Evolutionary conservation across 2,329 filamentous ascomycete genomes (phyloP), one percentile per base, ranked within the genome.

Genomic region (Ophiostoma australiae): DNA sequence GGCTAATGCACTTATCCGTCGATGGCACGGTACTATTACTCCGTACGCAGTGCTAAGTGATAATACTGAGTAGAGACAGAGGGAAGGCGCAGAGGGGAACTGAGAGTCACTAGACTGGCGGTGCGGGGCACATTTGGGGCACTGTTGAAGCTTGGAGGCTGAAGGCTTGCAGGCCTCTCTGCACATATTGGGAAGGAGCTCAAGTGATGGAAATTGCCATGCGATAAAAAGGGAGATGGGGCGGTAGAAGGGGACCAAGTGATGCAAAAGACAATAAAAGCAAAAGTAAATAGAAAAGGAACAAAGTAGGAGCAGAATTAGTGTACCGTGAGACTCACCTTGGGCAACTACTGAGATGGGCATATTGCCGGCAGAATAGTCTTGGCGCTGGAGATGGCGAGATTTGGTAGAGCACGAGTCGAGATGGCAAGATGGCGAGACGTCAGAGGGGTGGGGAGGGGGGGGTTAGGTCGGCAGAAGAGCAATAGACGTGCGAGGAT

Each of bases 321-420:
- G 27, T n/a, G 61, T 5, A 35, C 39, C 31, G 31, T 35, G 37
- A 67, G 35, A 67, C 80, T 77, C 73, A 81, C 80, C 79, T 76
- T 81, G 80, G 73, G 79, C 79, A 68, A 76, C 76, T 72, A 81
- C 68, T 65, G 79, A 77, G 55, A 79, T 70, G 72, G 80, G 78
- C 80, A 81, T 81, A 52, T 73, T 76, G 72, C 70, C 69, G 72
- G 72, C 70, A 72, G 65, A 71, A 71, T 68, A 44, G 31, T 65
- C 61, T 68, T 55, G 68, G 48, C 65, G 44, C 17, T 69, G 27
- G 6, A 27, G 52, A 27, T 58, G n/a, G 15, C 27, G 23, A 8
- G 31, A 17, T 11, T 27, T 27, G 20, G 41, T 41, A 15, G 20
- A 65, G 68, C 8, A n/a, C 35, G 58, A 35, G 27, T 41, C 0